phyloP scores from a whole-genome alignment of 169 alveolate species.

The Babesia gibsoni region DNA sequence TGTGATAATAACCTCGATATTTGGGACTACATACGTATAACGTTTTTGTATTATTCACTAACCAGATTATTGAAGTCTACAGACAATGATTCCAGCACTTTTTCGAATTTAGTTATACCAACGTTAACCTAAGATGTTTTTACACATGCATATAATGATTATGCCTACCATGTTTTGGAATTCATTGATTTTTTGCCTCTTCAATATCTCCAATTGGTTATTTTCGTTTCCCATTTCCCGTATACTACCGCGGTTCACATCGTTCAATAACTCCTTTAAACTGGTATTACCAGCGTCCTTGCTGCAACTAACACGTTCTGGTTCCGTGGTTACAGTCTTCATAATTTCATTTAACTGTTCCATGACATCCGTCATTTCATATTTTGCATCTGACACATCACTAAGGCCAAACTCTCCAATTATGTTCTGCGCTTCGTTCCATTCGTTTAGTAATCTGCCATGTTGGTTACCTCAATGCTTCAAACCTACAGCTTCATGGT shows the following conservation, averaged over 20 bases:
- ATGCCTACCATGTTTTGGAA: slow-evolving; percentile 38
- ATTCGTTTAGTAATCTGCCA: slow-evolving; percentile 38
- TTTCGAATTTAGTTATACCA: slow-evolving; percentile 40
- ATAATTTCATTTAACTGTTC: slow-evolving; percentile 35
- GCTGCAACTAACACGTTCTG: background rate
- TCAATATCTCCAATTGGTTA: background rate
- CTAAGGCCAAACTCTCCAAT: slow-evolving; percentile 3
- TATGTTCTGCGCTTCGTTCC: slow-evolving; percentile 43
- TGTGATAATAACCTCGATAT: slow-evolving; percentile 13
- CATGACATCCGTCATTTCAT: slow-evolving; percentile 37
- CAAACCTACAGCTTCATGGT: slow-evolving; percentile 22
- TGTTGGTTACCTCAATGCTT: background rate
- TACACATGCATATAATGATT: background rate
- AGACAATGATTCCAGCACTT: slow-evolving; percentile 18
- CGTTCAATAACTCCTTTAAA: slow-evolving; percentile 2
- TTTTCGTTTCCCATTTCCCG: background rate
- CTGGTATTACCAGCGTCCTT: background rate
- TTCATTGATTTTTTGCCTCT: slow-evolving; percentile 37
- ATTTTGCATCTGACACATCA: slow-evolving; percentile 1
- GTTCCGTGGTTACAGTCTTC: background rate
- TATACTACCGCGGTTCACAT: background rate
- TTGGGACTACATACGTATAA: background rate
- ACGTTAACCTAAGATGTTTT: slow-evolving; percentile 13
- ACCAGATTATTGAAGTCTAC: slow-evolving; percentile 43
- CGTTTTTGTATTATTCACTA: background rate